phyloP scores from a whole-genome alignment of 2,329 filamentous ascomycete genomes.

The Neonectria sp. region DNA sequence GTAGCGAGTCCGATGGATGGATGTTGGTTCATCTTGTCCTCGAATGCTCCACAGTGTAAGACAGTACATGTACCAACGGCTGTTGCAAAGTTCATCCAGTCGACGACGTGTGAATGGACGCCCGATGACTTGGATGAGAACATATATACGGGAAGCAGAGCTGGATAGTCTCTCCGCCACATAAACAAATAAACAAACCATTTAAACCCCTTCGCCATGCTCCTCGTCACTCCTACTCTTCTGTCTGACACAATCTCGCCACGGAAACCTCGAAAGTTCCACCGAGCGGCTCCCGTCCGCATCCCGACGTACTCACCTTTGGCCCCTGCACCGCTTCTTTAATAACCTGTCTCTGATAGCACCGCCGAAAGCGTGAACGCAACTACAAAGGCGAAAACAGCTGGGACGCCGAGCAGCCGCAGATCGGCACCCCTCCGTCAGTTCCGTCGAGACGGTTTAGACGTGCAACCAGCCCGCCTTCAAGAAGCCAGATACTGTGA shows the following conservation, averaged over 20 bases:
- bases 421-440: slow-evolving; percentile 38
- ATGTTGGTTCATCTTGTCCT: slow-evolving; percentile 14
- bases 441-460: slow-evolving; percentile 35
- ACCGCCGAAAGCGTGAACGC: slow-evolving; percentile 43
- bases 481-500: neutral
- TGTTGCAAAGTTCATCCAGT: slow-evolving; percentile 43
- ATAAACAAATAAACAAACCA: no score
- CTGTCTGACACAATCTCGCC: neutral
- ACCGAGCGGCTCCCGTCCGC: slow-evolving; percentile 49
- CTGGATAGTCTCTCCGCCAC: no score
- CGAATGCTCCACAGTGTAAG: neutral
- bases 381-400: slow-evolving; percentile 20
- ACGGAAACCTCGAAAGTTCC: slow-evolving; percentile 42
- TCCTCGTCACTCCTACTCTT: no score
- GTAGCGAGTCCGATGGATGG: slow-evolving; percentile 51
- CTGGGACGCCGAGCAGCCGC: slow-evolving; percentile 18
- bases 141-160: no score
- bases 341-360: slow-evolving; percentile 47
- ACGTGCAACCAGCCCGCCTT: slow-evolving; percentile 28
- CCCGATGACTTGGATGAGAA: slow-evolving; percentile 44
- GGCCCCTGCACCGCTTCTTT: slow-evolving; percentile 49
- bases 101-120: slow-evolving; percentile 46
- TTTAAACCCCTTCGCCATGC: no score
- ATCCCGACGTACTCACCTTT: slow-evolving; percentile 50
- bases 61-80: slow-evolving; percentile 6